Conservation (phyloP, 495 filamentous ascomycete genomes). For the Penicillium tannophilum region DNA sequence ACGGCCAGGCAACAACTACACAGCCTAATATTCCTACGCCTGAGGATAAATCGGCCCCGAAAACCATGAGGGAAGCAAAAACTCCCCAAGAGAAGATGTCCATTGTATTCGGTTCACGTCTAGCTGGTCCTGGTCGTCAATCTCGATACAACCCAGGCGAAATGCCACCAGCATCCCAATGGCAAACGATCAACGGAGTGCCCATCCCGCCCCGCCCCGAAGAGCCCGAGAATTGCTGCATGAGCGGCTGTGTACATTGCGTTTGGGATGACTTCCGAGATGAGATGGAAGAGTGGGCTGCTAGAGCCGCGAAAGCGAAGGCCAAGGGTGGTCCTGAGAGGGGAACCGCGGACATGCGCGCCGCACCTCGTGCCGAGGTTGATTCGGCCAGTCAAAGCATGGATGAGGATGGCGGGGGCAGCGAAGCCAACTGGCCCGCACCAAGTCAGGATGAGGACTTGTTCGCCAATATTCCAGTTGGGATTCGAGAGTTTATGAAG, state of each 20-base stretch:
- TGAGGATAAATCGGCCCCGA: slow-evolving; percentile 30
- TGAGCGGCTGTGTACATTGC: slow-evolving; percentile 97
- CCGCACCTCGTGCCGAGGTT: slow-evolving; percentile 39
- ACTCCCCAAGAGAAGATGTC: slow-evolving; percentile 57
- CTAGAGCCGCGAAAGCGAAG: slow-evolving; percentile 58
- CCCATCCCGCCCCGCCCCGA: slow-evolving; percentile 78
- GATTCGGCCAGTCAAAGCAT: slow-evolving; percentile 55
- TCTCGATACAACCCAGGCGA: slow-evolving; percentile 57
- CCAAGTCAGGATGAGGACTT: slow-evolving; percentile 50
- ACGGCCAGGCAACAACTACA: slow-evolving; percentile 25
- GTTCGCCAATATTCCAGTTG: slow-evolving; percentile 84
- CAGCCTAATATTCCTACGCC: slow-evolving; percentile 24
- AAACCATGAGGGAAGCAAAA: slow-evolving; percentile 27
- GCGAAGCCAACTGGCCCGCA: slow-evolving; percentile 64
- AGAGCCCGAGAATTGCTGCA: slow-evolving; percentile 98
- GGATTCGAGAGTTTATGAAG: slow-evolving; percentile 96
- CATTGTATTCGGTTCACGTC: slow-evolving; percentile 75
- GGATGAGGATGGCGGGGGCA: slow-evolving; percentile 83
- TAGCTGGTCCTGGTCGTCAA: slow-evolving; percentile 69
- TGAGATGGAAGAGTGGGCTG: slow-evolving; percentile 86
- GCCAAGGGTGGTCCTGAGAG: slow-evolving; percentile 25
- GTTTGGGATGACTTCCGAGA: slow-evolving; percentile 93
- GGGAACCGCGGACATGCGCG: slow-evolving; percentile 37
- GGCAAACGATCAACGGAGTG: slow-evolving; percentile 73
- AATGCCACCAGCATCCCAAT: slow-evolving; percentile 42